Conservation (phyloP, 306 rosid genomes). For the Ceratonia siliqua region DNA sequence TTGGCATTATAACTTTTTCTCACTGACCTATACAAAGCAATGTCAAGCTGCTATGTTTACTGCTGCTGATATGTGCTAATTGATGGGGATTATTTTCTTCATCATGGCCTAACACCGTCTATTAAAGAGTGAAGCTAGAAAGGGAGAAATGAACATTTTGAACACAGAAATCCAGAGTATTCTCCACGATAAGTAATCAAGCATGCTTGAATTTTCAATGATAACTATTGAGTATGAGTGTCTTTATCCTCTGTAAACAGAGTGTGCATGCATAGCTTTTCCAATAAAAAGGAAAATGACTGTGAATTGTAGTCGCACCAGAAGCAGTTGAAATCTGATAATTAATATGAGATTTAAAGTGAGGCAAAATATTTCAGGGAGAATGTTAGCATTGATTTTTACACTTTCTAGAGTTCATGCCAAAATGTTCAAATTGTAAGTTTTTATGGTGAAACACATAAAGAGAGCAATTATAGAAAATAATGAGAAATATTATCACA, state of each 20-base stretch:
- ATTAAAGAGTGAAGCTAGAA: not conserved
- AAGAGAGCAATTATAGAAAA: not conserved
- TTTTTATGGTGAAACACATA: slow-evolving; percentile 9
- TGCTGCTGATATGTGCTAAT: not conserved
- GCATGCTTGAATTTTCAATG: not conserved
- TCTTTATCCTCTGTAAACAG: not conserved
- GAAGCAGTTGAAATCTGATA: not conserved
- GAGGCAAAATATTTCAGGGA: slow-evolving; percentile 12
- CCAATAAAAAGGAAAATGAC: not conserved
- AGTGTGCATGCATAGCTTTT: not conserved
- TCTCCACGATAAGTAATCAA: not conserved
- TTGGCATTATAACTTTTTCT: not conserved
- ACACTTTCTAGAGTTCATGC: not conserved
- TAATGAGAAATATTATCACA: not conserved
- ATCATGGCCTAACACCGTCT: not conserved
- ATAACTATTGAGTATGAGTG: not conserved
- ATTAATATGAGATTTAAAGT: not conserved
- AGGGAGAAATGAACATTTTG: slow-evolving; percentile 3
- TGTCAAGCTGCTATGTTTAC: not conserved
- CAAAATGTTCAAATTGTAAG: slow-evolving; percentile 11
- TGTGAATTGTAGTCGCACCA: too few relatives aligned
- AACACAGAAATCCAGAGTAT: not conserved
- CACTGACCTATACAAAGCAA: not conserved
- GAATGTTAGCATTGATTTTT: slow-evolving; percentile 22
- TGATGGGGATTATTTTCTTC: not conserved